Evolutionary conservation across 2,329 filamentous ascomycete genomes (phyloP).

Genomic region (Cladophialophora bantiana): DNA sequence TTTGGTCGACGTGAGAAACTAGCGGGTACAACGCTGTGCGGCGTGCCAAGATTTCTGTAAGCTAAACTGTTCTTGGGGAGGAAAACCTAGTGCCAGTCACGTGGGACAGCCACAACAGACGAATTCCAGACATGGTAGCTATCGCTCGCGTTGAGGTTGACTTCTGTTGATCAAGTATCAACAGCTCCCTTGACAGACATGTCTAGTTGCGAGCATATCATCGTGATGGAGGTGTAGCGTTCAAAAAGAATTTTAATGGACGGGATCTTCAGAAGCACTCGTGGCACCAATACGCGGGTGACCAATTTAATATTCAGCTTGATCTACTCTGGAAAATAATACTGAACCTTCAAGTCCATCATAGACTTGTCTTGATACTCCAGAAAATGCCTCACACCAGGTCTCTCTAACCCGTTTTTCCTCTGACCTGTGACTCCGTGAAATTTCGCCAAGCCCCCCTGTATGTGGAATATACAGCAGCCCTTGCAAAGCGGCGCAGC

Average conservation of each 20-base stretch:
- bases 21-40: conserved; percentile 29
- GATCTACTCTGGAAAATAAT: conserved; percentile 16
- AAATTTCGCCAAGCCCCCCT: conserved; percentile 24
- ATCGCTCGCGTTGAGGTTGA: not conserved
- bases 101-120: not conserved
- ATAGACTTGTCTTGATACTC: conserved; percentile 17
- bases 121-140: too few species aligned
- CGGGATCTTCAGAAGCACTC: not conserved
- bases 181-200: not conserved
- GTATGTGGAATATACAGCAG: conserved; percentile 28
- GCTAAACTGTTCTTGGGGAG: conserved; percentile 16
- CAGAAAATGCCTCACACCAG: conserved; percentile 26
- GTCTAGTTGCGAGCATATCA: not conserved
- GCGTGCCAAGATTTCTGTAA: conserved; percentile 32
- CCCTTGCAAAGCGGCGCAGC: conserved; percentile 4
- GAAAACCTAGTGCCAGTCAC: not conserved
- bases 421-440: conserved; percentile 24
- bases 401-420: conserved; percentile 27
- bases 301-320: not conserved
- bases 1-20: conserved; percentile 19
- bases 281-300: not conserved
- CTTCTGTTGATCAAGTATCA: not conserved
- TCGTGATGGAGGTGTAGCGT: not conserved
- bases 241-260: not conserved
- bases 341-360: conserved; percentile 7